phyloP scores from a whole-genome alignment of 164 flowering plant genomes.

The Kalanchoe fedtschenkoi region DNA sequence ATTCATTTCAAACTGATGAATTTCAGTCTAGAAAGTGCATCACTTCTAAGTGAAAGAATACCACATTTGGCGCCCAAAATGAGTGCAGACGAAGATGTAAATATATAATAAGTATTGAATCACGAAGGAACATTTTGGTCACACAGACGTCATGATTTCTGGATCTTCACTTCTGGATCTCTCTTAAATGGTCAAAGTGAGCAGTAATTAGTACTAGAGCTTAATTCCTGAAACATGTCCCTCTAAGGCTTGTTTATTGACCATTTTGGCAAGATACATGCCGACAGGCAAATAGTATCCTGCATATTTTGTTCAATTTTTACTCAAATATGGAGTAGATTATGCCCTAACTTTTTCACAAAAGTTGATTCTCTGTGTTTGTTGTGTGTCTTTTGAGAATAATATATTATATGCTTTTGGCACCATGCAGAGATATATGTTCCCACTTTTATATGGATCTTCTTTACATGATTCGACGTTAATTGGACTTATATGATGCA shows the following conservation, averaged over 20 bases:
- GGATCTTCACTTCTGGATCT: neutral
- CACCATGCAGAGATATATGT: conserved; percentile 1
- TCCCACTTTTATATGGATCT: neutral
- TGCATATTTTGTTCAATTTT: neutral
- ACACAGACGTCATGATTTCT: neutral
- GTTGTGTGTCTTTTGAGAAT: neutral
- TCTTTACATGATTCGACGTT: conserved; percentile 1
- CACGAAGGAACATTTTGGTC: neutral
- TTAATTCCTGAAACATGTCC: neutral
- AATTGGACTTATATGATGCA: conserved; percentile 1
- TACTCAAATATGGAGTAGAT: neutral
- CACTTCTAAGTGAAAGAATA: too few species aligned
- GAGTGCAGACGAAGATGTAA: too few species aligned
- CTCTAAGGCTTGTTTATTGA: neutral
- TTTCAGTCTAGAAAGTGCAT: too few species aligned
- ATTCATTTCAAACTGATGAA: too few species aligned
- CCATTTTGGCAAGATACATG: neutral
- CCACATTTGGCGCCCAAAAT: too few species aligned
- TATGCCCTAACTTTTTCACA: neutral
- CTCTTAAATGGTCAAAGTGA: neutral
- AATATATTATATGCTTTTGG: neutral
- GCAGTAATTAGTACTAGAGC: neutral
- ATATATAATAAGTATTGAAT: neutral
- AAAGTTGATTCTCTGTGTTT: conserved; percentile 4
- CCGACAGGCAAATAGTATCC: neutral